A percentile compares a stretch with the other conserved stretches of the same genome.
phyloP scores from a whole-genome alignment of 139 green algal species.

The Gonium pectorale region DNA sequence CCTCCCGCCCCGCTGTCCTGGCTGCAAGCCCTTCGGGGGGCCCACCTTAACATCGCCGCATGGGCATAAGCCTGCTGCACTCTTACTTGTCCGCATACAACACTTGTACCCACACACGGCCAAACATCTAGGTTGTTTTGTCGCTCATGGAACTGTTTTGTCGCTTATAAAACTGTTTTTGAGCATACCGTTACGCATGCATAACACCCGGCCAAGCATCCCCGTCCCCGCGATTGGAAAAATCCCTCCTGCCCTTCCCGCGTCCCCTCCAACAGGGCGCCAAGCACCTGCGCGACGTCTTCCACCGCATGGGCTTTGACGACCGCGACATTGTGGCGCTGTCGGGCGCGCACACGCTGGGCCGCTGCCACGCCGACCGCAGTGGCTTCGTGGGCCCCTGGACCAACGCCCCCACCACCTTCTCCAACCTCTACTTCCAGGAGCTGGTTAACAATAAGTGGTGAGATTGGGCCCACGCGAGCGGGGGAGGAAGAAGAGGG shows the following conservation, averaged over 20 bases:
- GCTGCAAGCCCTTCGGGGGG: no score
- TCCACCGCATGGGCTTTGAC: constrained; percentile 90
- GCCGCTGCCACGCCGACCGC: constrained; percentile 89
- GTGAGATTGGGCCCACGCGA: constrained; percentile 49
- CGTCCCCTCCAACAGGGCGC: constrained; percentile 35
- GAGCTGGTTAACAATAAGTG: constrained; percentile 86
- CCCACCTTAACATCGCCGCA: no score
- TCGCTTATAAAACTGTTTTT: no score
- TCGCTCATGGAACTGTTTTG: no score
- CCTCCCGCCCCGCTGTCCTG: no score
- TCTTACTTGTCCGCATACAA: no score
- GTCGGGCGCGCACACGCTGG: constrained; percentile 85
- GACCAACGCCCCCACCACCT: constrained; percentile 87
- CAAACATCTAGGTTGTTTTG: no score
- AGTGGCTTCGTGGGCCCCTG: constrained; percentile 82
- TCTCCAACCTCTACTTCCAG: constrained; percentile 90
- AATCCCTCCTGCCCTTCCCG: no score
- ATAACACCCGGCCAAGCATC: no score
- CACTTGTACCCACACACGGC: no score
- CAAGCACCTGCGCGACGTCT: constrained; percentile 87
- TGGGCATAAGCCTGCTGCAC: no score
- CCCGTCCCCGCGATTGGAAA: neutral
- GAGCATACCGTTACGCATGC: no score
- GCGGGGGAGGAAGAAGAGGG: neutral
- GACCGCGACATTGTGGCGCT: constrained; percentile 93